Evolutionary conservation across 2,329 filamentous ascomycete genomes (phyloP), one percentile per base, ranked within the genome.

Genomic region (Paracamarosporium sp.): DNA sequence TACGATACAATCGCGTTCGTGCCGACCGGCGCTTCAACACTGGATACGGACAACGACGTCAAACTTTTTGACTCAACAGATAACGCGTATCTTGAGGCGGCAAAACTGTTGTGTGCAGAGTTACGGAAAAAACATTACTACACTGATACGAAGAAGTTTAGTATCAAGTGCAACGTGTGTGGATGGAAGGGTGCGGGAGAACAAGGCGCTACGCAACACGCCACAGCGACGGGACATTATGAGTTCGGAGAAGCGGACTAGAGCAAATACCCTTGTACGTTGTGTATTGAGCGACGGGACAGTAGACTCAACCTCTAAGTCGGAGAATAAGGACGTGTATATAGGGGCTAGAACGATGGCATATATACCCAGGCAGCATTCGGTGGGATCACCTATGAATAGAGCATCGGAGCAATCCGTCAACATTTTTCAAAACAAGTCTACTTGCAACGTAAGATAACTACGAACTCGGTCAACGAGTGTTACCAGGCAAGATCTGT

Each of bases 1-100:
- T 97, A 97, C 78, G 94, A 97, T 76, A 89, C 91, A 6, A 89
- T 97, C 58, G 92, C 91, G 0, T 86, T 96, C 63, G 88, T 87
- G 5, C 74, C 75, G 0, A 17, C 86, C 85, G 36, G 87, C 82
- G 22, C 84, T 82, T 61, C 83, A 78, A 63, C 86, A 45, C 80
- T 86, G 11, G 86, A 89, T 7, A 86, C 91, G 0, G 90, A 95
- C 25, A 86, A 89, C 62, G 94, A 98, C 71, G 85, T 89, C n/a
- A 89, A 90, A 65, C 85, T 96, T 1, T 87, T 97, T 53, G 83
- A 88, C 56, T 76, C 83, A 0, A 75, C 76, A 3, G 85, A 88
- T 60, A 79, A 83, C 5, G 76, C 83, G 5, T 79, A 87, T 2
- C 63, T 88, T 30, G 79, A 84, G 15, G 88, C 85, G 57, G 88